Evolutionary conservation across 169 alveolate genomes (phyloP).

Genomic region (Plasmodium ovale): DNA sequence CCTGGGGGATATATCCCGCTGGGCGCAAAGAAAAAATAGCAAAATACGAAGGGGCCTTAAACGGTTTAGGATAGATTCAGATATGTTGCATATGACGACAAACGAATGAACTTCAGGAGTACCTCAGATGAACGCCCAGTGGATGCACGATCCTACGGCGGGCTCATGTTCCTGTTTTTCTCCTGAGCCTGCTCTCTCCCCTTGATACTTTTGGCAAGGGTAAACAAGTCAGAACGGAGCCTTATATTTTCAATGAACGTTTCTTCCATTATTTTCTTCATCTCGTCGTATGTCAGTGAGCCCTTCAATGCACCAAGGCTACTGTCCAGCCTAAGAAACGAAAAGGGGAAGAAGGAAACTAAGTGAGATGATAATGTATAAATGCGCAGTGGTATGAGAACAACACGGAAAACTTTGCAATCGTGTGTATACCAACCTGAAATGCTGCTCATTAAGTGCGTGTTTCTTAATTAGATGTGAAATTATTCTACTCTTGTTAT

Average conservation of each 20-base stretch:
- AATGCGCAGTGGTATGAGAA: not conserved
- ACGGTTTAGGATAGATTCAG: no score
- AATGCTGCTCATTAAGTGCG: conserved; percentile 31
- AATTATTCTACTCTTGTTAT: conserved; percentile 29
- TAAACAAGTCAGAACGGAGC: conserved; percentile 20
- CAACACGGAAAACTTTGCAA: not conserved
- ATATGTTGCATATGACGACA: no score
- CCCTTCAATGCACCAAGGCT: not conserved
- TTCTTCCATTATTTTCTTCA: conserved; percentile 52
- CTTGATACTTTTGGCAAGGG: conserved; percentile 8
- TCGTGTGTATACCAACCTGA: conserved; percentile 1
- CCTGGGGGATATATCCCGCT: no score
- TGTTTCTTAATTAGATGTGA: conserved; percentile 25
- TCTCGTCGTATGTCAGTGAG: conserved; percentile 37
- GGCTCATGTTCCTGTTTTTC: not conserved
- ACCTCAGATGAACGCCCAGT: no score
- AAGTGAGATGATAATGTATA: no score
- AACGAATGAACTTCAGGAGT: no score
- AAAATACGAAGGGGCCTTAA: no score
- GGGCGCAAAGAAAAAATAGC: no score
- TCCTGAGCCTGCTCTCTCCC: not conserved
- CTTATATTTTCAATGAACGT: conserved; percentile 53
- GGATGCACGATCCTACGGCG: no score
- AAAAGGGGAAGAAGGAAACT: not conserved
- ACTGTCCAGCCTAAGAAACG: conserved; percentile 6